Conservation (phyloP, 2,329 filamentous ascomycete species). For the Dactylonectria estremocensis region DNA sequence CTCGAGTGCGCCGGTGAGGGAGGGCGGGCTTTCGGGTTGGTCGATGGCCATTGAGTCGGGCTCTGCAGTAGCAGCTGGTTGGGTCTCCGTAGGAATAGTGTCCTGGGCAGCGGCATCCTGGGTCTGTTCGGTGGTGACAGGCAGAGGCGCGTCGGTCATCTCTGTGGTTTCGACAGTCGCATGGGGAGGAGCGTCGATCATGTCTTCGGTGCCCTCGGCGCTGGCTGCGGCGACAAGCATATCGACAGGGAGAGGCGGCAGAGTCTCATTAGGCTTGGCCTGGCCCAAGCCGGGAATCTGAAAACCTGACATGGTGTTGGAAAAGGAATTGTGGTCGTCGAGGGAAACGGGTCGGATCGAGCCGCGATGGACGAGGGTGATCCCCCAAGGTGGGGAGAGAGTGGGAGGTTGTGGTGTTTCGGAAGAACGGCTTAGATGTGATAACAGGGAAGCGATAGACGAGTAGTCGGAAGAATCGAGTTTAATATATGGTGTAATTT, state of each 20-base stretch:
- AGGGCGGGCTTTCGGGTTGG: conserved; percentile 54
- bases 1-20: conserved; percentile 60
- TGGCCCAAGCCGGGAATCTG: conserved; percentile 62
- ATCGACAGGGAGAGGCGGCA: conserved; percentile 57
- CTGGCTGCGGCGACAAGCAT: conserved; percentile 50
- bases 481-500: neutral
- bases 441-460: no score
- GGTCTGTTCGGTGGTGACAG: conserved; percentile 21
- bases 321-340: neutral
- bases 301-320: conserved; percentile 57
- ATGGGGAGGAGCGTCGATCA: conserved; percentile 29
- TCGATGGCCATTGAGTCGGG: conserved; percentile 56
- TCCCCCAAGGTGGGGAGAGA: neutral
- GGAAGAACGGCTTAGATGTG: no score
- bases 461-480: neutral
- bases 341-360: neutral
- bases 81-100: conserved; percentile 19
- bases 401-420: neutral
- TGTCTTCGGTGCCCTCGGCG: conserved; percentile 43
- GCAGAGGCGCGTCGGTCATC: conserved; percentile 34
- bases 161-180: conserved; percentile 32
- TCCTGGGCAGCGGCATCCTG: conserved; percentile 20
- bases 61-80: conserved; percentile 42
- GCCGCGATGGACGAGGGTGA: conserved; percentile 5
- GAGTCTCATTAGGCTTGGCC: conserved; percentile 59